Evolutionary conservation across 2,329 filamentous ascomycete genomes (phyloP).

Genomic region (Lachnellula arida): DNA sequence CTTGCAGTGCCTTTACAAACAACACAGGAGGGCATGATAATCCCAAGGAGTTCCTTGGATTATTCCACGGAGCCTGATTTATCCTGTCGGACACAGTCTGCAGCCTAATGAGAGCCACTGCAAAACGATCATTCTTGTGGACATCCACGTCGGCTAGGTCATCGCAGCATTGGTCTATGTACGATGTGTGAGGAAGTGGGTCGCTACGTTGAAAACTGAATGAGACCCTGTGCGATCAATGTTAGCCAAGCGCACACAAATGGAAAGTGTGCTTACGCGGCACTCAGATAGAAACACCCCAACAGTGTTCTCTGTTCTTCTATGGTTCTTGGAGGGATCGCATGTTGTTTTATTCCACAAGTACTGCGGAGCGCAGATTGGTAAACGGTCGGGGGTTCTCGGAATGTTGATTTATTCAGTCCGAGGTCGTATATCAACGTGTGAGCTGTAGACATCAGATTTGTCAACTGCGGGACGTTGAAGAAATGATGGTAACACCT

Average conservation of each 20-base stretch:
- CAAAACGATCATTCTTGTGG: slow-evolving; percentile 6
- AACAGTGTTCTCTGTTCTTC: slow-evolving; percentile 16
- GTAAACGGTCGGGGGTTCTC: neutral
- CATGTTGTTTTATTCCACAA: neutral
- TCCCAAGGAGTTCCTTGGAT: neutral
- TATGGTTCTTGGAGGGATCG: slow-evolving; percentile 1
- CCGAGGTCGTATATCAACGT: slow-evolving; percentile 17
- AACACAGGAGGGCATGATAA: slow-evolving; percentile 5
- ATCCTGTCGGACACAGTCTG: slow-evolving; percentile 12
- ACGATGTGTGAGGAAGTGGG: slow-evolving; percentile 6
- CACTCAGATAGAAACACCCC: slow-evolving; percentile 15
- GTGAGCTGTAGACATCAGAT: slow-evolving; percentile 7
- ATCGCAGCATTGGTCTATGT: slow-evolving; percentile 16
- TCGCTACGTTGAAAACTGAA: slow-evolving; percentile 16
- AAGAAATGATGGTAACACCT: slow-evolving; percentile 17
- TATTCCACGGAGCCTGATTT: slow-evolving; percentile 13
- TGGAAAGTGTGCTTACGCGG: slow-evolving; percentile 6
- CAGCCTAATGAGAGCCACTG: slow-evolving; percentile 8
- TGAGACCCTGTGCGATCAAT: slow-evolving; percentile 5
- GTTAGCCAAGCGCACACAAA: neutral
- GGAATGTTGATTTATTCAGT: slow-evolving; percentile 4
- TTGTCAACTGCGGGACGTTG: slow-evolving; percentile 10
- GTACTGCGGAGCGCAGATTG: slow-evolving; percentile 1
- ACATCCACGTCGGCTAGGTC: neutral
- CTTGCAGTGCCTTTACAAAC: slow-evolving; percentile 12